Conservation (phyloP, 148 eudicot genomes). For the Fagopyrum homotropicum region DNA sequence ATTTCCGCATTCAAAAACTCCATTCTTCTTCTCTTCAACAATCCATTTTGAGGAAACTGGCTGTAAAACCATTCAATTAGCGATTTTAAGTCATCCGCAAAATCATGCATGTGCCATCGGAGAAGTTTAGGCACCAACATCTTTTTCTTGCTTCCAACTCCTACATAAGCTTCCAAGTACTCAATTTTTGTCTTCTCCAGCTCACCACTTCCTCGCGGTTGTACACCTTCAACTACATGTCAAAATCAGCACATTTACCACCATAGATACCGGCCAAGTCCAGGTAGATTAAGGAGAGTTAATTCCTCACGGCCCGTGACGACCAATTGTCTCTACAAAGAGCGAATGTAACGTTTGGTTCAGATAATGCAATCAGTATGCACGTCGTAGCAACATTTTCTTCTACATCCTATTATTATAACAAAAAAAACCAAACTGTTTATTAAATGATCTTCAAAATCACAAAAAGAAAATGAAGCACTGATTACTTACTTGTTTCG, state of each 20-base stretch:
- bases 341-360: constrained; percentile 87
- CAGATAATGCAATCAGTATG: constrained; percentile 77
- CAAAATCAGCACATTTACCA: no score
- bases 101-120: constrained; percentile 89
- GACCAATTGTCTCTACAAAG: constrained; percentile 91
- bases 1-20: constrained; percentile 62
- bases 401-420: constrained; percentile 31
- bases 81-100: constrained; percentile 88
- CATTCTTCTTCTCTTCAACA: constrained; percentile 64
- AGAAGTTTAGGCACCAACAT: constrained; percentile 80
- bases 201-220: constrained; percentile 68
- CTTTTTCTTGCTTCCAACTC: constrained; percentile 71
- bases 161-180: constrained; percentile 79
- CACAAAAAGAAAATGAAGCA: background rate
- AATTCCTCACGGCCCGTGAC: constrained; percentile 72
- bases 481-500: constrained; percentile 51
- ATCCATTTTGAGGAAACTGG: constrained; percentile 59
- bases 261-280: no score
- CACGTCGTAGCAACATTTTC: constrained; percentile 60
- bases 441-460: background rate
- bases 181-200: constrained; percentile 73
- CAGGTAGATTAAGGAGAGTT: no score
- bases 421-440: background rate
- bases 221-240: no score
- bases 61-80: constrained; percentile 90